Base-by-base conservation (phyloP, 2,329 filamentous ascomycete genomes). In the Xylogone sp. region DNA sequence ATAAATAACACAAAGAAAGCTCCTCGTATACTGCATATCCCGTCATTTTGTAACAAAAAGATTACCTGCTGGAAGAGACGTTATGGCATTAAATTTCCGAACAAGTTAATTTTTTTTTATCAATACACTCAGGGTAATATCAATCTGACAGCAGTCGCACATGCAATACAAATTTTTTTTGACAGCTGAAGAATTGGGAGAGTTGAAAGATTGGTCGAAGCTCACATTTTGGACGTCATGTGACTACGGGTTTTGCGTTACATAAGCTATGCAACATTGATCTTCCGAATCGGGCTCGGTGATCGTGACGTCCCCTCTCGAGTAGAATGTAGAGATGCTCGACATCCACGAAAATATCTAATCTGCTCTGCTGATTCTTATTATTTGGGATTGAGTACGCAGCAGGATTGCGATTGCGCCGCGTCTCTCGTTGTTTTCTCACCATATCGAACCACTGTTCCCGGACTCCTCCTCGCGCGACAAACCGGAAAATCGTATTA, bases 401-500 rank as follows among this genome's bases (percentile, higher is more conserved):
- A 39, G 34, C 5, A 18, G n/a, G 34, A 39, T 39, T 39, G 13
- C n/a, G 4, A 39, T 18, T 39, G 10, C n/a, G 4, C n/a, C 5
- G 34, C 13, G n/a, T 39, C 13, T 16, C 34, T 16, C 4, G 6
- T 16, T 39, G 12, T 39, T 39, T 18, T 16, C 8, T 18, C 34
- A 5, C 34, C 34, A 39, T 16, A 5, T 9, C 34, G 13, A 13
- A 39, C 8, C 34, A 18, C 13, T 39, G 24, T 39, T 39, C 34
- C n/a, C n/a, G 12, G 13, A 39, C n/a, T 39, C 27, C 13, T 31
- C 27, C 34, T 39, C 34, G 10, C 34, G 34, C 34, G 34, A 39
- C 34, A 18, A 18, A 39, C 34, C 8, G 8, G 8, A 39, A 39
- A 39, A 6, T 18, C 43, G 45, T 51, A 54, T 53, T 59, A 53